Conservation (phyloP, 139 green algal species). For the Chlorella sp. region DNA sequence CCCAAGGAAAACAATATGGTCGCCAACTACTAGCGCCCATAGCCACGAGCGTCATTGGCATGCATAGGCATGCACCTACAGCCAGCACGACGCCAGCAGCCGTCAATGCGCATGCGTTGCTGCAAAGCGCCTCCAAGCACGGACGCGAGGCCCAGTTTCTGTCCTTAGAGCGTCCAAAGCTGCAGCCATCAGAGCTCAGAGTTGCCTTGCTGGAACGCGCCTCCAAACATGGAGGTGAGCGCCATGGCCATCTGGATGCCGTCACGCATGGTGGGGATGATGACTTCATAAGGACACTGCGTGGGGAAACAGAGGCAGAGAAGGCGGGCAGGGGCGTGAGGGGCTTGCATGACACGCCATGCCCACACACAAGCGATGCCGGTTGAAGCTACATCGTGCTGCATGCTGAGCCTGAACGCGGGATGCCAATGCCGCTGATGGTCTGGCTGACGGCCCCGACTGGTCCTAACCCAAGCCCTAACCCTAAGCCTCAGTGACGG, state of each 20-base stretch:
- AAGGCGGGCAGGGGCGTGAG: neutral
- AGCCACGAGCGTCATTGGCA: neutral
- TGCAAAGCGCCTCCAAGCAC: too few species aligned
- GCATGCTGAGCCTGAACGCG: too few species aligned
- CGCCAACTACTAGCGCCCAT: neutral
- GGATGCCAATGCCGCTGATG: too few species aligned
- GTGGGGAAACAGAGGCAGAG: neutral
- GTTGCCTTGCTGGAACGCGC: too few species aligned
- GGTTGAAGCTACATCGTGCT: neutral
- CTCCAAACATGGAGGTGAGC: conserved; percentile 6
- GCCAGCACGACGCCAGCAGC: too few species aligned
- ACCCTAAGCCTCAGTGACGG: neutral
- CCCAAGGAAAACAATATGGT: neutral
- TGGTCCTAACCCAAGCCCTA: too few species aligned
- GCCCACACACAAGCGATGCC: neutral
- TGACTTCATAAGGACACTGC: conserved; percentile 17
- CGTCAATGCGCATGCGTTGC: too few species aligned
- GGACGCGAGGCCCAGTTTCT: too few species aligned
- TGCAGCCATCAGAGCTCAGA: neutral
- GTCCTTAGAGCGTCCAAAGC: neutral
- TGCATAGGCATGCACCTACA: too few species aligned
- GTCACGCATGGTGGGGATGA: conserved; percentile 26
- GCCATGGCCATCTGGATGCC: conserved; percentile 29
- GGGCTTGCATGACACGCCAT: neutral
- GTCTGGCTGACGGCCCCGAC: too few species aligned